Evolutionary conservation across 805 yeast genomes (phyloP), one percentile per base, ranked within the genome.

Genomic region (Candida rishiriensis): DNA sequence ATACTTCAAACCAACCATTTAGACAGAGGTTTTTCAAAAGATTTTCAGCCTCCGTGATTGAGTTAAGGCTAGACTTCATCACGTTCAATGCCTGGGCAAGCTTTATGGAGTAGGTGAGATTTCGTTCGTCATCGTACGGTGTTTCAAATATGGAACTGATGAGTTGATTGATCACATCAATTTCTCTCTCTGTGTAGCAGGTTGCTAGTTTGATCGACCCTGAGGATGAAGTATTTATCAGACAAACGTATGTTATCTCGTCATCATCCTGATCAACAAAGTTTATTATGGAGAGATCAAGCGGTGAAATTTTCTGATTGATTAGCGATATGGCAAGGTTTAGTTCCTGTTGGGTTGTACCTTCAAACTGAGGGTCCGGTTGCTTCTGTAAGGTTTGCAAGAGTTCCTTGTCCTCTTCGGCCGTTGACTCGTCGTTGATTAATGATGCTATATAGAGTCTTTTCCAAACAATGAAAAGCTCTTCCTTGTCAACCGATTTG

Each of bases 1-100:
- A 49, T 39, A 54, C 67, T 53, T 66, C 70, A 9, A 80, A 58
- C 84, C 84, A 79, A n/a, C 79, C 82, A 41, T 70, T 74, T 39
- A 70, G 69, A 13, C 73, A 70, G 8, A 79, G 54, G 15, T 59
- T 50, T 10, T 53, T 61, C 10, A 79, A 50, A 26, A 78, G 66
- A 1, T 40, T 45, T n/a, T 66, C 64, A 0, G 76, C 64, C 30
- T 77, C 64, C 46, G 34, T 51, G 49, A 29, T 59, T 41, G 38
- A 62, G 54, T 46, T 32, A 11, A 47, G 39, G 17, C 40, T 41
- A n/a, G 37, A 37, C 26, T 41, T 47, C 5, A 50, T 52, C 14
- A 55, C 56, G 42, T 69, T 71, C 28, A 61, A 57, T 7, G 74
- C 73, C 36, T 62, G 66, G 10, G 63, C 62, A 15, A 58, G 52